Conservation (phyloP, 164 flowering plant species). For the Vitis riparia region DNA sequence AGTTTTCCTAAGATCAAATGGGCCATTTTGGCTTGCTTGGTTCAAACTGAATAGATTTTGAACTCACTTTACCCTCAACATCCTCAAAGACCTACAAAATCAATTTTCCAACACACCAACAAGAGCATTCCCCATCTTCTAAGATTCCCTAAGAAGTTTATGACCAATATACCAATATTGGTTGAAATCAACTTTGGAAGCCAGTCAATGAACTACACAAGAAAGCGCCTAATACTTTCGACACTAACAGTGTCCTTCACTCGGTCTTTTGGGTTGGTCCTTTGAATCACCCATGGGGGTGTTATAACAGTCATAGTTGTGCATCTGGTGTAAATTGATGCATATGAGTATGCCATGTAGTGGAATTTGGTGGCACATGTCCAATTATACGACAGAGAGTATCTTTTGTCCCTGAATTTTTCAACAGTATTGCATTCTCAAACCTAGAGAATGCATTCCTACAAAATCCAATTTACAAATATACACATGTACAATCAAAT, state of each 20-base stretch:
- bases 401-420: no score
- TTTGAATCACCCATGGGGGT: slow-evolving; percentile 71
- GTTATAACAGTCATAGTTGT: slow-evolving; percentile 76
- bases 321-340: slow-evolving; percentile 17
- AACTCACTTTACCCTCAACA: slow-evolving; percentile 75
- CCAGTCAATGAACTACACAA: slow-evolving; percentile 53
- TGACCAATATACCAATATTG: slow-evolving; percentile 77
- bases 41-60: slow-evolving; percentile 75
- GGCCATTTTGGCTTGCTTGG: slow-evolving; percentile 94
- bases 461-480: slow-evolving; percentile 20
- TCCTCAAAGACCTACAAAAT: slow-evolving; percentile 81
- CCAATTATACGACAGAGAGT: no score
- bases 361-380: no score
- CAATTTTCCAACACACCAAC: slow-evolving; percentile 84
- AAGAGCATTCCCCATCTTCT: slow-evolving; percentile 94
- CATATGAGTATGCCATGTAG: no score
- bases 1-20: no score
- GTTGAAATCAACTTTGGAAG: slow-evolving; percentile 58
- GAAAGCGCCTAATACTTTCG: slow-evolving; percentile 87
- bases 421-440: no score
- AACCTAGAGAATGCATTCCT: slow-evolving; percentile 42
- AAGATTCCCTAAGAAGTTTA: slow-evolving; percentile 99
- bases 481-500: background rate
- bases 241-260: slow-evolving; percentile 87
- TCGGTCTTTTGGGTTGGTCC: slow-evolving; percentile 79